phyloP scores from a whole-genome alignment of 257 asterid genomes.

The Solanum ossicruentum region DNA sequence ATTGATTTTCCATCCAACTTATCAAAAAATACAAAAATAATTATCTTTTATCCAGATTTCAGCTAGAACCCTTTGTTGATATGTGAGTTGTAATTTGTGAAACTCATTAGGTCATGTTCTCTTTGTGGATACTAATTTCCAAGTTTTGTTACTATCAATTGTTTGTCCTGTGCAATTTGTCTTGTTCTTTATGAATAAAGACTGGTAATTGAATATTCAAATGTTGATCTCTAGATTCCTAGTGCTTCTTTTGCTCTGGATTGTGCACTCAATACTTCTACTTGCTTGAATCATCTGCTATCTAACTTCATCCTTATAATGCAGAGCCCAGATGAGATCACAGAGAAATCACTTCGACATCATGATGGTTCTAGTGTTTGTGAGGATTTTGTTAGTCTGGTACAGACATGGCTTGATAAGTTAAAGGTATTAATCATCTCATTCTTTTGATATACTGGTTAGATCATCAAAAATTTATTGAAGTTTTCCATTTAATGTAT shows the following conservation, averaged over 20 bases:
- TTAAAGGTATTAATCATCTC: conserved; percentile 41
- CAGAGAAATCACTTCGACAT: conserved; percentile 61
- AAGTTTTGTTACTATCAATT: neutral
- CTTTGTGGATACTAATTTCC: neutral
- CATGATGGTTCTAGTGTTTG: conserved; percentile 58
- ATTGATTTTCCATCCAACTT: neutral
- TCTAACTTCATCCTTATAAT: conserved; percentile 9
- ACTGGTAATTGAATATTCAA: neutral
- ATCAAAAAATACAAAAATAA: neutral
- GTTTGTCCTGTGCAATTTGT: neutral
- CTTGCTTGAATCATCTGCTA: neutral
- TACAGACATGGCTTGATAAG: conserved; percentile 63
- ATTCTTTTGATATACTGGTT: neutral
- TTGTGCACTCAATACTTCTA: neutral
- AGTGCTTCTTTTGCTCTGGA: neutral
- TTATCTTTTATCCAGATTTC: neutral
- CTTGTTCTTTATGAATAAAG: neutral
- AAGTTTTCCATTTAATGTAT: neutral
- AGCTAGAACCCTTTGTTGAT: neutral
- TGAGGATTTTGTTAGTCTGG: conserved; percentile 76
- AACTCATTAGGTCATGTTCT: neutral
- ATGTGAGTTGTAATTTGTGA: neutral
- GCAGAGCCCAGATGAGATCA: conserved; percentile 87
- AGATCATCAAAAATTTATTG: neutral
- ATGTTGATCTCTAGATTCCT: neutral